phyloP scores from a whole-genome alignment of 345 rosid species.

The Corchorus olitorius region DNA sequence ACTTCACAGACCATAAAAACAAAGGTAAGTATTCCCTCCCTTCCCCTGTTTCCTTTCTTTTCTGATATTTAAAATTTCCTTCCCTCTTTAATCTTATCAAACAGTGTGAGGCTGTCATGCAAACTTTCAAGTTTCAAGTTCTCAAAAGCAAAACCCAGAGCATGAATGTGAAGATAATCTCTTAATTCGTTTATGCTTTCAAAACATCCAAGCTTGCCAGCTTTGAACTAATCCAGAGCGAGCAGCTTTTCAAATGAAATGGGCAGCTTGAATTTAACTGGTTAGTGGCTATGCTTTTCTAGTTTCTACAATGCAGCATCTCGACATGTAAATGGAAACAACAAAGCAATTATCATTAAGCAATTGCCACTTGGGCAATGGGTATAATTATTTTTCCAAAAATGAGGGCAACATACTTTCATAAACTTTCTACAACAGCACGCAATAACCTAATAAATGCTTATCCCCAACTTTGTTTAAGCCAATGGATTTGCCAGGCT shows the following conservation, averaged over 20 bases:
- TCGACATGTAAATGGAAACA: neutral
- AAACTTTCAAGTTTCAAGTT: no score
- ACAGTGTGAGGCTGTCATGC: neutral
- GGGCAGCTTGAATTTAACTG: conserved; percentile 8
- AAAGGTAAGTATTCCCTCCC: neutral
- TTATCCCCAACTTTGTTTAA: conserved; percentile 28
- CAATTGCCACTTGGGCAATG: neutral
- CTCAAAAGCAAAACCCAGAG: neutral
- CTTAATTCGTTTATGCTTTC: no score
- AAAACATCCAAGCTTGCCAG: conserved; percentile 11
- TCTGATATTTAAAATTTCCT: no score
- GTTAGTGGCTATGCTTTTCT: neutral
- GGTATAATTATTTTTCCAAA: neutral
- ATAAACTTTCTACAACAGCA: neutral
- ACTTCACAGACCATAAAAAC: neutral
- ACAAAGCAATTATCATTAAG: neutral
- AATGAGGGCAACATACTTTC: conserved; percentile 12
- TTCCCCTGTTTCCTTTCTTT: neutral
- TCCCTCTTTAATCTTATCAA: neutral
- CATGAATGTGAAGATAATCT: no score
- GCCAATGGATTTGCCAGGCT: conserved; percentile 32
- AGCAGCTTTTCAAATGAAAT: conserved; percentile 10
- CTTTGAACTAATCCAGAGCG: conserved; percentile 14
- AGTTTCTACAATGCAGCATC: conserved; percentile 19
- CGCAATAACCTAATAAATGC: conserved; percentile 6